Evolutionary conservation across 2,329 filamentous ascomycete species (phyloP).

Genomic region (Beauveria sp.): DNA sequence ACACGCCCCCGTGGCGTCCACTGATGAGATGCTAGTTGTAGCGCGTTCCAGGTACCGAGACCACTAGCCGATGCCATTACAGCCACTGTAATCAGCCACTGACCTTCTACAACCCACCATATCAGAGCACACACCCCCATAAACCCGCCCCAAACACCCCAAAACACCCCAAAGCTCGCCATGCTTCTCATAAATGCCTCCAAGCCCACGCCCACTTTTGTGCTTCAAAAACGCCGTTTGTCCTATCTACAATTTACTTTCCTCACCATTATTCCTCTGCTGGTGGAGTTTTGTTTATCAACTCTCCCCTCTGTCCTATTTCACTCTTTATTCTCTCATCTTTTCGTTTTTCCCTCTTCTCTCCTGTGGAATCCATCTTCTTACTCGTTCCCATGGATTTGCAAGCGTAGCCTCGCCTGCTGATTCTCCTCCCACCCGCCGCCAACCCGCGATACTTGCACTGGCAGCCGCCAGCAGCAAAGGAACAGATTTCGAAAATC

Average conservation of each 20-base stretch:
- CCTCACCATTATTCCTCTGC: neutral
- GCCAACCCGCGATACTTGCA: neutral
- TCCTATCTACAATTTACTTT: conserved; percentile 2
- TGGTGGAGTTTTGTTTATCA: conserved; percentile 8
- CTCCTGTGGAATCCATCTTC: neutral
- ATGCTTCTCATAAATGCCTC: conserved; percentile 10
- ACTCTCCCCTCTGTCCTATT: neutral
- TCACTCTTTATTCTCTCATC: neutral
- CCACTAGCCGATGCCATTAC: neutral
- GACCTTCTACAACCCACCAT: neutral
- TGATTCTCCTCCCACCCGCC: neutral
- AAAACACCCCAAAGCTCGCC: neutral
- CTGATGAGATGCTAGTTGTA: neutral
- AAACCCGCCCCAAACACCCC: neutral
- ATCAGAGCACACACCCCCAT: neutral
- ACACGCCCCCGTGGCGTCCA: neutral
- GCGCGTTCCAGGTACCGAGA: neutral
- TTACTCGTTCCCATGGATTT: neutral
- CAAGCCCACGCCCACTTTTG: conserved; percentile 10
- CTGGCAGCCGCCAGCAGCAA: neutral
- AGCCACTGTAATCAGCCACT: neutral
- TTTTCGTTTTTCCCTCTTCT: neutral
- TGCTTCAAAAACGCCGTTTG: conserved; percentile 1
- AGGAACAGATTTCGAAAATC: too few species aligned
- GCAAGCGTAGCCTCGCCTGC: conserved; percentile 5